Evolutionary conservation across 2,329 filamentous ascomycete genomes (phyloP), one percentile per base, ranked within the genome.

Genomic region (Drechslera avenae): DNA sequence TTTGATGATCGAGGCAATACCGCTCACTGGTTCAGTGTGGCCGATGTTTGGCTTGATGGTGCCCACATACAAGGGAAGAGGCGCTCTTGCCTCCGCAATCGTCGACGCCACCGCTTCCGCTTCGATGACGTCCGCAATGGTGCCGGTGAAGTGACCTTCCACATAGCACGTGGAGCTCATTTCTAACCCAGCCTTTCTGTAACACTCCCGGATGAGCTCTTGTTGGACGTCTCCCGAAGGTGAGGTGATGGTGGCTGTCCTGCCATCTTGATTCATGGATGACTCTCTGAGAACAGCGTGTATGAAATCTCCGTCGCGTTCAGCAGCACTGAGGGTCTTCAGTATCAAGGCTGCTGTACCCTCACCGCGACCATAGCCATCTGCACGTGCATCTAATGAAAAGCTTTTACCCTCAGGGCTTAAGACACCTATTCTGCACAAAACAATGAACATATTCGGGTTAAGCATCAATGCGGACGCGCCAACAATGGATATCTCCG

Each of bases 141-240:
- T 85, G 4, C 83, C 83, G 0, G 83, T 85, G 5, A 83, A 28
- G 16, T 56, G 53, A 19, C 50, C 53, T 9, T 56, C 53, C 2
- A 56, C 35, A 33, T 54, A 56, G 3, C 33, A 45, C 12, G 53
- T 56, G 7, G 23, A 21, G 4, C 28, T 17, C 14, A 47, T 45
- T 21, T 54, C 42, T 6, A 56, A 19, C 9, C 34, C 30, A 3
- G 48, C 48, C 9, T 26, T 31, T 8, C 16, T 18, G 18, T 51
- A 46, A 13, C 43, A 46, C 16, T 46, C 21, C 23, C 31, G 16
- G 5, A 46, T 46, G 5, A 46, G 33, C 5, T 16, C 13, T 8
- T 16, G 34, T 5, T 46, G 43, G 8, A 33, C 43, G 0, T 46
- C 43, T 33, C 37, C 37, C 4, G 43, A 46, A 6, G 43, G 43